These are phyloP conservation scores for Secale cereale DNA, from an alignment of 176 grass and related monocot genomes.

Conservation along the genomic window DNA sequence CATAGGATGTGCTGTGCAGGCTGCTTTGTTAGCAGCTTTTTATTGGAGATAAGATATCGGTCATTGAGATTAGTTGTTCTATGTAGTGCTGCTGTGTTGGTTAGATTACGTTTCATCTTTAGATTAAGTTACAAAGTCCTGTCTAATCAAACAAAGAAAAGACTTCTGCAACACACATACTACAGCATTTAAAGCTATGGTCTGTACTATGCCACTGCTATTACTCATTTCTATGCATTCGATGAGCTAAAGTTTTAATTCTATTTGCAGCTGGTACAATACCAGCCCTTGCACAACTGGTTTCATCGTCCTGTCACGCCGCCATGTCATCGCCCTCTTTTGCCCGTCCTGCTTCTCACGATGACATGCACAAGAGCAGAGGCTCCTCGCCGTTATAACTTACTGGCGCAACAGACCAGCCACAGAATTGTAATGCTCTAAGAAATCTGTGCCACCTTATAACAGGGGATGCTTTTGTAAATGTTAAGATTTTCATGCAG, in stretches of 20 bases:
- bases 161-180: background rate
- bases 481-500: background rate
- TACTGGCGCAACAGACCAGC: background rate
- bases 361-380: constrained; percentile 40
- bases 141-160: background rate
- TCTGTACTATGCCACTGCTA: background rate
- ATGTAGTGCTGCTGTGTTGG: background rate
- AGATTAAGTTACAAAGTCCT: background rate
- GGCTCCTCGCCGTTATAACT: constrained; percentile 36
- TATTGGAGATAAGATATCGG: background rate
- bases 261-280: constrained; percentile 61
- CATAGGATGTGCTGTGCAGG: background rate
- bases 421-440: background rate
- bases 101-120: background rate
- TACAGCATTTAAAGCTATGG: background rate
- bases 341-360: constrained; percentile 20
- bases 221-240: background rate
- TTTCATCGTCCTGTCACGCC: constrained; percentile 68
- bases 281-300: constrained; percentile 75
- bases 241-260: background rate
- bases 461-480: background rate
- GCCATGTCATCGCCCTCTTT: constrained; percentile 38
- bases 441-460: background rate
- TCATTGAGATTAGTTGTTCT: background rate
- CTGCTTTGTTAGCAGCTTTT: background rate